Conservation (phyloP, 129 eudicot genomes). For the Gnaphalium uliginosum region DNA sequence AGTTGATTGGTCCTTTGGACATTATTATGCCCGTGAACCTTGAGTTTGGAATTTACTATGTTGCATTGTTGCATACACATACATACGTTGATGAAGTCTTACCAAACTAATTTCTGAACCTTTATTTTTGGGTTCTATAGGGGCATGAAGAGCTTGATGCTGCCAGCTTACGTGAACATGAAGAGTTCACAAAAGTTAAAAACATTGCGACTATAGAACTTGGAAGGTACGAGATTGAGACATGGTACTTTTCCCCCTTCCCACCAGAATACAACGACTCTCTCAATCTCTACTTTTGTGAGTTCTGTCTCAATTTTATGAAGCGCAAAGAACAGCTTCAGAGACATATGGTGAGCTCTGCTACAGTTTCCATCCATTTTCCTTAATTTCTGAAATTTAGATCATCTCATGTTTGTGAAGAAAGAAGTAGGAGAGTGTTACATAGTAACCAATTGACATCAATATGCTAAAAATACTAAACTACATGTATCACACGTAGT, state of each 20-base stretch:
- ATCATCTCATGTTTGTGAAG: constrained; percentile 16
- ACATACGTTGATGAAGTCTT: neutral
- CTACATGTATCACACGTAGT: neutral
- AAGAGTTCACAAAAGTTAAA: constrained; percentile 95
- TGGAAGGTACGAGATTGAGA: constrained; percentile 96
- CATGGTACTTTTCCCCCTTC: constrained; percentile 98
- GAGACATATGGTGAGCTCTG: constrained; percentile 82
- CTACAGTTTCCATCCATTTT: neutral
- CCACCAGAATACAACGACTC: constrained; percentile 98
- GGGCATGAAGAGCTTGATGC: constrained; percentile 99
- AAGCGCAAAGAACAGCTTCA: constrained; percentile 95
- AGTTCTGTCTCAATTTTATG: constrained; percentile 97
- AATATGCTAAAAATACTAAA: neutral
- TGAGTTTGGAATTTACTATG: neutral
- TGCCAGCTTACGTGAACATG: constrained; percentile 98
- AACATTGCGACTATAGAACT: constrained; percentile 93
- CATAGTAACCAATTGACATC: neutral
- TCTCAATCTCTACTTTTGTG: constrained; percentile 88
- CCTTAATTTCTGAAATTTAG: constrained; percentile 1
- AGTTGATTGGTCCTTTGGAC: neutral
- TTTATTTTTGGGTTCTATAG: constrained; percentile 30
- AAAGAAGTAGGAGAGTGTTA: neutral
- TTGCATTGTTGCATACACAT: neutral
- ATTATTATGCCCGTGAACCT: neutral
- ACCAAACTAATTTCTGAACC: neutral